A percentile compares a stretch with the other conserved stretches of the same genome.
Evolutionary conservation across 768 basidiomycete species (phyloP).

Genomic region (Russula dissimulans): DNA sequence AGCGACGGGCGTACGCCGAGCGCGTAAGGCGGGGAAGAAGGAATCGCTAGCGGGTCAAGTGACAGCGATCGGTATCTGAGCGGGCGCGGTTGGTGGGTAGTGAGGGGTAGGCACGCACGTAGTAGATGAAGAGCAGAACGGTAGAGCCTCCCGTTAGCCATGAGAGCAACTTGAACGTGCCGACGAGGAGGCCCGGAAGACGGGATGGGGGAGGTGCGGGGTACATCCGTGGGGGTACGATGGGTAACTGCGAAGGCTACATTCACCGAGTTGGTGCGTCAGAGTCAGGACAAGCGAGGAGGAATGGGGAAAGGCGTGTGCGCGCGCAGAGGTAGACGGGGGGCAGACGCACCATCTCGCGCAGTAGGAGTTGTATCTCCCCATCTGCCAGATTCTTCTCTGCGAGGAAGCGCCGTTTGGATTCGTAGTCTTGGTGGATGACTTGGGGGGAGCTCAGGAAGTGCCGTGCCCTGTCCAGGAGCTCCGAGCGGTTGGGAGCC

Average conservation of each 20-base stretch:
- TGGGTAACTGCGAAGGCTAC: slow-evolving; percentile 31
- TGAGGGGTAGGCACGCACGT: slow-evolving; percentile 35
- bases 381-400: slow-evolving; percentile 60
- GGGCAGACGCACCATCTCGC: slow-evolving; percentile 39
- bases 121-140: slow-evolving; percentile 50
- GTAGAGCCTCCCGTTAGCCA: slow-evolving; percentile 64
- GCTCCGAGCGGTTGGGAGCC: slow-evolving; percentile 16
- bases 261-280: not conserved
- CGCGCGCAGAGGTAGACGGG: no score
- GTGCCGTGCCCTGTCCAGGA: slow-evolving; percentile 41
- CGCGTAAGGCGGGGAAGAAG: slow-evolving; percentile 57
- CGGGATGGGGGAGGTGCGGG: slow-evolving; percentile 61
- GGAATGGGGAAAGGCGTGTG: no score
- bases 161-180: slow-evolving; percentile 45
- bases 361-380: slow-evolving; percentile 53
- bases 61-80: not conserved
- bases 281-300: no score
- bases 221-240: slow-evolving; percentile 64
- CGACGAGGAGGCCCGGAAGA: slow-evolving; percentile 57
- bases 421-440: slow-evolving; percentile 41
- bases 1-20: slow-evolving; percentile 50
- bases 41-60: slow-evolving; percentile 42
- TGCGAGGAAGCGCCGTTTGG: slow-evolving; percentile 54
- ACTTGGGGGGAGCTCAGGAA: slow-evolving; percentile 65
- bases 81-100: no score